Evolutionary conservation across 306 rosid species (phyloP), one percentile per base, ranked within the genome.

Genomic region (Boehmeria nivea): DNA sequence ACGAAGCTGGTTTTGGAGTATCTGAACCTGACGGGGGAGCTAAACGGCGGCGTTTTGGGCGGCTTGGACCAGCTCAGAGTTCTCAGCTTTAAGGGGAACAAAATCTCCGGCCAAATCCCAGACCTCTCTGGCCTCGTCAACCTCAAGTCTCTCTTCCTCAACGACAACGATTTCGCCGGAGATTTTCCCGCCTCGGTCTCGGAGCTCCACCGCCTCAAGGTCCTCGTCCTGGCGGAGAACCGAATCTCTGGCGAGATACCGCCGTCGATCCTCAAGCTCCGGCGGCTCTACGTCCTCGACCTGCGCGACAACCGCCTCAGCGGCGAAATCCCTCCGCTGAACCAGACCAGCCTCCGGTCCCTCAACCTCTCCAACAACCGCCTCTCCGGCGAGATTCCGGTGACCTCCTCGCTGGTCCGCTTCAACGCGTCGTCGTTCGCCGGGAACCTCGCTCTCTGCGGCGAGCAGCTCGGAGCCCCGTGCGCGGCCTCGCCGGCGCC

Each of bases 61-160:
- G 89, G 57, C 18, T 66, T 91, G 21, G 99, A 91, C 72, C 96
- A 91, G 50, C 89, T 91, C 56, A 74, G 99, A 36, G 99, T 91
- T 12, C 82, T 91, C 8, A 91, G 99, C 63, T 81, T 91, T 70
- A 87, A 91, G 52, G 78, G 85, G 6, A 91, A 91, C 74, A 78
- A 81, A 1, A 73, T 91, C 43, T 82, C 79, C 15, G 96, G 89
- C 18, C 78, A 60, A 69, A 78, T 91, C 63, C 99, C 99, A 8
- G 66, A 84, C 38, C 81, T 91, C 57, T 82, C 89, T 0, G 67
- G 66, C 27, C 73, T 91, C 13, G 31, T 67, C 69, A 87, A 91
- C 59, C 93, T 91, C 60, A 91, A 91, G 52, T 87, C 96, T 8
- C 69, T 91, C 22, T 91, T 43, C 61, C 78, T 87, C 26, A 91